Base-by-base conservation (phyloP, 495 filamentous ascomycete species). In the Xylaria acuta region DNA sequence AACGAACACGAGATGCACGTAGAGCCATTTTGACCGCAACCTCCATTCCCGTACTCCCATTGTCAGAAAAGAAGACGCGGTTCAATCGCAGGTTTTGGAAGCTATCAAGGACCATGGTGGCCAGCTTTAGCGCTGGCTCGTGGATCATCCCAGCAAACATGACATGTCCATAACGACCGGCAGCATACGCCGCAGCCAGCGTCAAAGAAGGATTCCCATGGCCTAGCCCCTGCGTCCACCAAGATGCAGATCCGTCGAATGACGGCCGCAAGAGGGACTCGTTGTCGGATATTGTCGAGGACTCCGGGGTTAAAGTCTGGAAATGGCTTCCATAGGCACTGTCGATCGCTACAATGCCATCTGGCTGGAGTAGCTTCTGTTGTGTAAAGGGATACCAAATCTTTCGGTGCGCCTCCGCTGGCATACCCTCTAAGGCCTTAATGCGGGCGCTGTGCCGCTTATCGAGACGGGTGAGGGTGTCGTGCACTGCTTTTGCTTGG, bases 311-410 rank as follows among this genome's bases (percentile, higher is more conserved):
- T 22, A 86, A 83, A 0, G 87, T 90, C 73, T 94, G 90, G 79
- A 94, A 95, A 78, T 87, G 90, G 75, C 93, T 92, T 22, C 90
- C 91, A 67, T 89, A 87, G 0, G 92, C 92, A 0, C 92, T 93
- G 74, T 95, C 92, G 69, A 95, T 92, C 1, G 86, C 84, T 1
- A 88, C 84, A 68, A 94, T 92, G 40, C 87, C 87, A 40, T 88
- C 80, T 6, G 86, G 75, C 4, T 78, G 78, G 68, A 92, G 84
- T 53, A 84, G 84, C n/a, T 86, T 84, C 53, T 95, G 92, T 75
- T 95, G 92, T 12, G 91, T 94, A 65, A 95, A 95, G 0, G 92
- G 92, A 73, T 93, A 93, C 92, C 92, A 95, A 64, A 95, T 93
- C 8, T 82, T 78, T 32, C 86, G 72, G 32, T 86, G 79, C 0